phyloP scores from a whole-genome alignment of 2,329 filamentous ascomycete genomes.

The Dactylellina cionopaga region DNA sequence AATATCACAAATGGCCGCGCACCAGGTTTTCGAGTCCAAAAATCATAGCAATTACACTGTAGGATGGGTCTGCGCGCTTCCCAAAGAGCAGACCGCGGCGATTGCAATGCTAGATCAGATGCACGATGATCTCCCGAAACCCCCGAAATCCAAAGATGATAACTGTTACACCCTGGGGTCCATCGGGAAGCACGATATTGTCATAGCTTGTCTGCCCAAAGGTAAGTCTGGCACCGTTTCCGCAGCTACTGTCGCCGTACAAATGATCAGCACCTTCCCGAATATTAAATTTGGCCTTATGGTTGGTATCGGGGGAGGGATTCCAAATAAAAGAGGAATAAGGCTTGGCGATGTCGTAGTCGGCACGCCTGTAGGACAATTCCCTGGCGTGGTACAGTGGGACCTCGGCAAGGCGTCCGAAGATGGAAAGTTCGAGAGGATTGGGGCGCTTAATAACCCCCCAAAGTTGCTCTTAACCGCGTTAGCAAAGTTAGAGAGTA shows the following conservation, averaged over 20 bases:
- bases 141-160: neutral
- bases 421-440: neutral
- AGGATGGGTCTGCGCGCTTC: no score
- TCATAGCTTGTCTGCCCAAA: neutral
- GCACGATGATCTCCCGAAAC: neutral
- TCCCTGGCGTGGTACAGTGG: constrained; percentile 22
- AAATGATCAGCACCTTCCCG: neutral
- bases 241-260: neutral
- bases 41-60: constrained; percentile 50
- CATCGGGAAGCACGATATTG: neutral
- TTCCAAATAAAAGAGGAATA: no score
- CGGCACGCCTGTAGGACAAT: neutral
- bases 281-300: neutral
- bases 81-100: neutral
- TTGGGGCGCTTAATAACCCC: constrained; percentile 7
- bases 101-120: neutral
- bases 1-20: neutral
- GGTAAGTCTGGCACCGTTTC: neutral
- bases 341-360: constrained; percentile 30
- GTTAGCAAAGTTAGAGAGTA: neutral
- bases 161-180: neutral
- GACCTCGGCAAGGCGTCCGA: constrained; percentile 13
- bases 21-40: constrained; percentile 1
- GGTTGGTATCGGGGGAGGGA: constrained; percentile 14
- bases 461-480: constrained; percentile 4